Evolutionary conservation across 331 rosid species (phyloP).

Genomic region (Ulmus americana): DNA sequence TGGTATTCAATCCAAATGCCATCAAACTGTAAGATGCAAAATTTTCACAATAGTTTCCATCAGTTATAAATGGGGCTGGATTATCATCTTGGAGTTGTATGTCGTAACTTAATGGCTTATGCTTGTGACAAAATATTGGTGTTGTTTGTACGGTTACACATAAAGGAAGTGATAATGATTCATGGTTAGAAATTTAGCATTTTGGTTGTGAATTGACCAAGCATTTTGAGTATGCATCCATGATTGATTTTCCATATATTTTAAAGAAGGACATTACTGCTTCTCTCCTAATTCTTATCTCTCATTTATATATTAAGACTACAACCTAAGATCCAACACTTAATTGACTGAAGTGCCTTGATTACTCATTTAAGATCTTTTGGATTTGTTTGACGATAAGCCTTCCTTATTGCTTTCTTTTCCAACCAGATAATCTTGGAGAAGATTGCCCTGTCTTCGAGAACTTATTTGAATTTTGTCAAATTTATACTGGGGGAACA

Average conservation of each 20-base stretch:
- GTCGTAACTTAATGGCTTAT: neutral
- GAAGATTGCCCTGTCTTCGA: conserved; percentile 98
- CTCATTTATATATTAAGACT: no score
- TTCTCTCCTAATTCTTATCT: no score
- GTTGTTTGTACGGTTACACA: neutral
- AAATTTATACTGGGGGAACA: conserved; percentile 95
- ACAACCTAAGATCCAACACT: no score
- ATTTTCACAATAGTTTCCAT: neutral
- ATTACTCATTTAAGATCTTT: neutral
- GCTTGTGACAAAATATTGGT: neutral
- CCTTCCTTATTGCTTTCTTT: conserved; percentile 14
- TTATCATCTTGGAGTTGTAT: neutral
- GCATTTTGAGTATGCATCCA: neutral
- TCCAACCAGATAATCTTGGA: conserved; percentile 80
- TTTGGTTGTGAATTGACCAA: neutral
- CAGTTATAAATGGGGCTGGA: neutral
- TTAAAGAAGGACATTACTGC: neutral
- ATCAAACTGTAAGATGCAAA: neutral
- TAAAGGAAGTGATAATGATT: no score
- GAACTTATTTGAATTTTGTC: conserved; percentile 93
- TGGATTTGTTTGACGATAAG: conserved; percentile 14
- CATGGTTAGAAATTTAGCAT: neutral
- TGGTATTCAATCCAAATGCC: neutral
- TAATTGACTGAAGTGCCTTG: no score
- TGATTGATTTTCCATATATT: neutral